phyloP scores from a whole-genome alignment of 768 basidiomycete species.

The Termitomyces eurrhizus region DNA sequence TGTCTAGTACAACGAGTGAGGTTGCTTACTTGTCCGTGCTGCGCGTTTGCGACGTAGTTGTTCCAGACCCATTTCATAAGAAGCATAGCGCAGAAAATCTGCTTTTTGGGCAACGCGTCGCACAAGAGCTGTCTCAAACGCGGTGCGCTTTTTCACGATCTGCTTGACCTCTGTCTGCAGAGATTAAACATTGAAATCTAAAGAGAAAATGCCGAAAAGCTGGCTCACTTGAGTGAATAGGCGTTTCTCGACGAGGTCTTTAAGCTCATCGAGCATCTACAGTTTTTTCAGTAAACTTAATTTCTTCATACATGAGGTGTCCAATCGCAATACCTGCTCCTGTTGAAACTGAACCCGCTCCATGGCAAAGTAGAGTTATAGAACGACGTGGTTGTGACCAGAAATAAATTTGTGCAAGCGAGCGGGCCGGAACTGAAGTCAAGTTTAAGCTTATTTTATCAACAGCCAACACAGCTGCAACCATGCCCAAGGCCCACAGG shows the following conservation, averaged over 20 bases:
- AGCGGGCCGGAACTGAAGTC: slow-evolving; percentile 12
- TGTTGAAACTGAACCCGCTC: slow-evolving; percentile 93
- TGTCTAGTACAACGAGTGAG: neutral
- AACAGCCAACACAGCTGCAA: slow-evolving; percentile 21
- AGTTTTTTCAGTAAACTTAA: slow-evolving; percentile 3
- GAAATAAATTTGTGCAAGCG: slow-evolving; percentile 10
- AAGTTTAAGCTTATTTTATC: slow-evolving; percentile 2
- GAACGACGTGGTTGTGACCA: neutral
- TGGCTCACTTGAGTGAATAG: slow-evolving; percentile 73
- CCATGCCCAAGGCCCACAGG: slow-evolving; percentile 51
- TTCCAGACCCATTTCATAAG: slow-evolving; percentile 89
- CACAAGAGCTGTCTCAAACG: slow-evolving; percentile 80
- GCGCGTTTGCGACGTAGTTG: slow-evolving; percentile 72
- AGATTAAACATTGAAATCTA: slow-evolving; percentile 13
- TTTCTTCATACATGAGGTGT: neutral
- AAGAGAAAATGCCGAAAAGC: neutral
- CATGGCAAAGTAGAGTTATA: slow-evolving; percentile 43
- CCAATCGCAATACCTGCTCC: slow-evolving; percentile 57
- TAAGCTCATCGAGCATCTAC: slow-evolving; percentile 93
- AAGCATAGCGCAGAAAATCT: slow-evolving; percentile 88
- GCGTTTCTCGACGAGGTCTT: slow-evolving; percentile 81
- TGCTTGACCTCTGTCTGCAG: slow-evolving; percentile 72
- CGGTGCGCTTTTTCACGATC: slow-evolving; percentile 81
- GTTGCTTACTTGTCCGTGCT: slow-evolving; percentile 59
- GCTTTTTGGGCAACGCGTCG: slow-evolving; percentile 80